Conservation (phyloP, 2,329 filamentous ascomycete genomes). For the Calonectria ilicicola region DNA sequence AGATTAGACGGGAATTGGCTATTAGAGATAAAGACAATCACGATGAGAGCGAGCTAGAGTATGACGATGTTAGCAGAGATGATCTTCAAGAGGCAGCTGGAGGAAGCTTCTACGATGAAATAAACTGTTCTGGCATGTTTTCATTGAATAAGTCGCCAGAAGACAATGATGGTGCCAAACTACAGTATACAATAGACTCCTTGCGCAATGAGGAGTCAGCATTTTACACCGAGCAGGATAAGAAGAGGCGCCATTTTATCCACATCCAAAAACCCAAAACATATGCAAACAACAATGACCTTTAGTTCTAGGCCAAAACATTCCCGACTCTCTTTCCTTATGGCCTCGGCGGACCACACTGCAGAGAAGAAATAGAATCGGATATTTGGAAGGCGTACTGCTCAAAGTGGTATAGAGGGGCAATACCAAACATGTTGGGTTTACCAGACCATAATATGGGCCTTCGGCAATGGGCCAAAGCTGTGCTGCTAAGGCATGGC, state of each 20-base stretch:
- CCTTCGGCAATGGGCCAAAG: background rate
- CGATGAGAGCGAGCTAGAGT: background rate
- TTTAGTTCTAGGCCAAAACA: background rate
- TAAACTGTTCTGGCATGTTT: background rate
- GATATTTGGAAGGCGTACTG: background rate
- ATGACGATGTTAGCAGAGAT: background rate
- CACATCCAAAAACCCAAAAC: background rate
- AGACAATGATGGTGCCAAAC: background rate
- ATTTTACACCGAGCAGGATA: background rate
- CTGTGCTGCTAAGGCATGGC: background rate
- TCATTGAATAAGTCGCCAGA: background rate
- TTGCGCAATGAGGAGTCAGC: background rate
- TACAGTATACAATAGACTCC: background rate
- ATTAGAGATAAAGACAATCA: background rate
- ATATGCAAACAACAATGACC: background rate
- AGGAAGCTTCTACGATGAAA: background rate
- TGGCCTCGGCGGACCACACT: background rate
- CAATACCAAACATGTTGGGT: accelerated
- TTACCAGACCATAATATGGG: background rate
- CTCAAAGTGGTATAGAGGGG: background rate
- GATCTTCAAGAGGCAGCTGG: background rate
- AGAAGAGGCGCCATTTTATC: background rate
- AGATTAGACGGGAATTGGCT: background rate
- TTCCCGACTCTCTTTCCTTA: background rate
- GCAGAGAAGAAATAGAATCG: background rate